These are phyloP conservation scores for Crithidia sp. DNA, from an alignment of 208 protist species.

Conservation along the genomic window DNA sequence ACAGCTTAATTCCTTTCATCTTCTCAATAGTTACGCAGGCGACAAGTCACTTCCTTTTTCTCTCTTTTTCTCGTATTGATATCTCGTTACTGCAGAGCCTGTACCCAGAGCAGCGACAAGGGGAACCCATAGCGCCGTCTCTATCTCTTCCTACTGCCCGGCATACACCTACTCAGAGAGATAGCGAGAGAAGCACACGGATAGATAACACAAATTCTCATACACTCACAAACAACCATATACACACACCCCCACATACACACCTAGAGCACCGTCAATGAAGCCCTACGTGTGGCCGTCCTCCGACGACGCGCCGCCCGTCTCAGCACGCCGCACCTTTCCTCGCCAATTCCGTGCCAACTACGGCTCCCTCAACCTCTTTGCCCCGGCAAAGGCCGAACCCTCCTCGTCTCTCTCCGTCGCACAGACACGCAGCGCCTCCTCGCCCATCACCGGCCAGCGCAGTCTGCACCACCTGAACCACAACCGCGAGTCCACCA, in stretches of 20 bases:
- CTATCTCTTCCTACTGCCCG: no score
- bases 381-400: conserved; percentile 2
- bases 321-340: conserved; percentile 30
- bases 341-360: conserved; percentile 29
- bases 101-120: no score
- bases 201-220: neutral
- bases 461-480: conserved; percentile 29
- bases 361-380: conserved; percentile 54
- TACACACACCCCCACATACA: conserved; percentile 10
- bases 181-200: neutral
- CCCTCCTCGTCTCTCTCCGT: neutral
- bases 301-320: conserved; percentile 26
- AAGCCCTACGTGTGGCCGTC: conserved; percentile 36
- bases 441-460: conserved; percentile 20
- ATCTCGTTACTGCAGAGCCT: no score
- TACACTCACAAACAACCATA: neutral
- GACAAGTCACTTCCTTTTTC: no score
- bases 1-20: no score
- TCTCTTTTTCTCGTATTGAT: no score
- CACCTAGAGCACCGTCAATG: neutral
- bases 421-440: neutral
- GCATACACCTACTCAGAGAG: neutral
- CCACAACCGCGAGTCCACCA: conserved; percentile 56
- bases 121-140: no score
- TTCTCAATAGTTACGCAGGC: no score